Base-by-base conservation (phyloP, 805 yeast genomes). In the Yamadazyma laniorum region DNA sequence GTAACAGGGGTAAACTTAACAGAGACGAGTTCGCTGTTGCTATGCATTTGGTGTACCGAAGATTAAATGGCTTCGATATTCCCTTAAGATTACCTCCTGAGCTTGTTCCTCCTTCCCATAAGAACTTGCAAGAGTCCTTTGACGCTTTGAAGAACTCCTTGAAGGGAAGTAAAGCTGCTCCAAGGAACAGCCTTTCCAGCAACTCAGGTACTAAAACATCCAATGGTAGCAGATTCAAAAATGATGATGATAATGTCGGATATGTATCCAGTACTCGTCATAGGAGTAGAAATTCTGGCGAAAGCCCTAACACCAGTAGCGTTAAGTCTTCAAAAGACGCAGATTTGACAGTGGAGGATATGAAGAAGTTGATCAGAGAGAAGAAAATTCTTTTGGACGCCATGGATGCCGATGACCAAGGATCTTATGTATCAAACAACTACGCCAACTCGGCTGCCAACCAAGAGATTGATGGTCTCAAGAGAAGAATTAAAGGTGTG, bases 21-120 rank as follows among this genome's bases (percentile, higher is more conserved):
- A 80, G 79, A 52, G 96, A 91, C 58, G 95, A 88, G 59, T 93
- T 91, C 66, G 84, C 96, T 0, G 89, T 93, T 25, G 97, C 98
- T 22, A 93, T 91, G 98, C 97, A 95, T 70, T 71, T 91, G 42
- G 91, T 91, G 30, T 91, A 93, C 64, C 78, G 96, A 59, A 77
- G 91, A 45, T 67, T 91, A 56, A 90, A 89, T 55, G 97, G 97
- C 2, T 79, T 77, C 47, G 87, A 84, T n/a, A 64, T 93, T 35
- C 99, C 99, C 17, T 56, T 71, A 33, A 69, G 80, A 38, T 72
- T 91, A 37, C 98, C 98, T 3, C 88, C 95, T 2, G 95, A 89
- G 55, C 74, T 91, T 47, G 67, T 89, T 21, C 98, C 99, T 6
- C 95, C 95, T 2, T 84, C 95, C 6, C 75, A 84, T 26, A 79